Base-by-base conservation (phyloP, 208 protist species). In the Naegleria gruberi region DNA sequence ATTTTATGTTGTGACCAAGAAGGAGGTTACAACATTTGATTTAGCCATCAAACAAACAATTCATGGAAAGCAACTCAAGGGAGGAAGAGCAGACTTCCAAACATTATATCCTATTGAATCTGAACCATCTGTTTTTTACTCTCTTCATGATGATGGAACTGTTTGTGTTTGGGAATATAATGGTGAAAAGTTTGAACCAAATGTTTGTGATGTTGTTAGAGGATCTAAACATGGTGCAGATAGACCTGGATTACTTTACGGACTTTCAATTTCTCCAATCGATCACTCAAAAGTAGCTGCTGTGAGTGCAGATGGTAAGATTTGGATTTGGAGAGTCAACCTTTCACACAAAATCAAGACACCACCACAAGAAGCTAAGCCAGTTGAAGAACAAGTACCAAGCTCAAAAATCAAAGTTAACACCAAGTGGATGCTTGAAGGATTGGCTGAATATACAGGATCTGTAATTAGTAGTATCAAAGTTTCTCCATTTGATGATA, bases 201-300 rank as follows among this genome's bases (percentile, higher is more conserved):
- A 7, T 30, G 34, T 41, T 7, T 65, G 45, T 65, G 84, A 88
- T 23, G 45, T 42, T 5, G 84, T 65, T 17, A 34, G 84, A 65
- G 45, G 84, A 43, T 45, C 12, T 12, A 88, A 88, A 42, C 44
- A 88, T 42, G 84, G 84, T 30, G 84, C 45, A 6, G 84, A 88
- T 65, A 34, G 84, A 88, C 84, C 84, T n/a, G 84, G 84, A 65
- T 65, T 88, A 37, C 34, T 88, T 26, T 87, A 87, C 55, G 83
- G 43, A n/a, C 4, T 55, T 40, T n/a, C 43, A 40, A 55, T 87
- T 12, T 87, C 83, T 30, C 83, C 83, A 41, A 10, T 55, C 37
- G 83, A 55, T 26, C 42, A 45, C 40, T 43, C 46, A 26, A 88
- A 41, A 65, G 37, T 65, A 30, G 26, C 10, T 40, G 84, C 84